Evolutionary conservation across 1,139 yeast species (phyloP), one percentile per base, ranked within the genome.

Genomic region (Keqinozyma sinolaborantium): DNA sequence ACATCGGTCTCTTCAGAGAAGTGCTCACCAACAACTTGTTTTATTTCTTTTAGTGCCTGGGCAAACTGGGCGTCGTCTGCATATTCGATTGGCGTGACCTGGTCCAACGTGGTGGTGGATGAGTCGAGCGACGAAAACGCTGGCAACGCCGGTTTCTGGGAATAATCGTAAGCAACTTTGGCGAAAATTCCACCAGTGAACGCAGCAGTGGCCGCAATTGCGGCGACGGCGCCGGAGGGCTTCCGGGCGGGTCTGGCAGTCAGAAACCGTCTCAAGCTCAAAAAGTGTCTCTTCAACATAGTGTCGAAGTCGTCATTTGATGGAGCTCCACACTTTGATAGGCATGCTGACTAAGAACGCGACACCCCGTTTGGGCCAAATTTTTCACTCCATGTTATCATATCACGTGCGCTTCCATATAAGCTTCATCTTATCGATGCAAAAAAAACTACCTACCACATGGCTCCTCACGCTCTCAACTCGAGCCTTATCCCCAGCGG

Each of bases 11-110:
- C 50, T 39, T 42, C 42, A 3, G 70, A 50, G 21, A 69, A 56
- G 32, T 69, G 60, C 2, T 60, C 67, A 2, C 81, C 82, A 3
- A 54, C 52, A 15, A 51, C 37, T 2, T 31, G 33, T 15, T 39
- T 40, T 28, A 54, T 46, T 24, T 45, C 39, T 3, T 23, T 26
- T 4, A 53, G 12, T 1, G 58, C 59, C 5, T 19, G 20, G 2
- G 28, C 28, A 30, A 48, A 54, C 3, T 40, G 35, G 6, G 29
- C 25, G 16, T 49, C 51, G 16, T 32, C 30, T 5, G 58, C 58
- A 30, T 51, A 54, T 10, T 26, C 25, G 10, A 54, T 40, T 3
- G 46, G 43, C 1, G 35, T 33, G 11, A 52, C 43, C 14, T 39
- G 39, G 5, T 34, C 43, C 10, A 53, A 37, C 0, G 52, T 45